These are phyloP conservation scores for Botrytis hyacinthi DNA, from an alignment of 2,329 filamentous ascomycete genomes.

Conservation along the genomic window DNA sequence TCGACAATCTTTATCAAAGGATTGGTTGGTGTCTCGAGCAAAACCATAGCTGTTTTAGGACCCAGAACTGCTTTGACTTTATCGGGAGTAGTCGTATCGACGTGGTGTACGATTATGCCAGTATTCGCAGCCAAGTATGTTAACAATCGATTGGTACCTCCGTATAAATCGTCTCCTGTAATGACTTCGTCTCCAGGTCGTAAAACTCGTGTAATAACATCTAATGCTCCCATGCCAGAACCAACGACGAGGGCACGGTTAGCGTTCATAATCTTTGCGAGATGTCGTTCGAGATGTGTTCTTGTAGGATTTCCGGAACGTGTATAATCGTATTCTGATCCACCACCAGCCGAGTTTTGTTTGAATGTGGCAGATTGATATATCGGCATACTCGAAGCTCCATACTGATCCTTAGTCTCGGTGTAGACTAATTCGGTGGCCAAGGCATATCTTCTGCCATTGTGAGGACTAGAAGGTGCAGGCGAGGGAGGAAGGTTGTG, in stretches of 20 bases:
- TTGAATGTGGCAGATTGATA: slow-evolving; percentile 99
- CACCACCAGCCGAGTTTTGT: slow-evolving; percentile 75
- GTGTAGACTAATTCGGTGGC: slow-evolving; percentile 97
- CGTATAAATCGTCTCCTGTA: slow-evolving; percentile 95
- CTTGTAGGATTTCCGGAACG: slow-evolving; percentile 95
- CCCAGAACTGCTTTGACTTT: slow-evolving; percentile 67
- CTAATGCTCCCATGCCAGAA: slow-evolving; percentile 94
- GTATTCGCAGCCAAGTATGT: slow-evolving; percentile 88
- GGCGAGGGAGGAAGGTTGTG: slow-evolving; percentile 88
- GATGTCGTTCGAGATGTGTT: slow-evolving; percentile 90
- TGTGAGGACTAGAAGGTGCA: slow-evolving; percentile 84
- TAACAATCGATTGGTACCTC: slow-evolving; percentile 88
- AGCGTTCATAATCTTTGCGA: slow-evolving; percentile 99
- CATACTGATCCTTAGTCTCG: slow-evolving; percentile 94
- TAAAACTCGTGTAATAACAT: slow-evolving; percentile 90
- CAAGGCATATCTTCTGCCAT: slow-evolving; percentile 84
- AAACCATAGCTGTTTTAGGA: slow-evolving; percentile 87
- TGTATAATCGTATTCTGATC: slow-evolving; percentile 95
- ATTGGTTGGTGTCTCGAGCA: slow-evolving; percentile 95
- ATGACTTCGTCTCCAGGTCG: slow-evolving; percentile 95
- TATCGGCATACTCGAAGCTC: slow-evolving; percentile 91
- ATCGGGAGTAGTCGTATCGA: slow-evolving; percentile 83
- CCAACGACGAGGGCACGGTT: slow-evolving; percentile 87
- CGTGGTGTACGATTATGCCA: slow-evolving; percentile 91
- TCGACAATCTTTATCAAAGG: slow-evolving; percentile 98